Evolutionary conservation across 495 filamentous ascomycete genomes (phyloP).

Genomic region (Hypoxylon fuscum): DNA sequence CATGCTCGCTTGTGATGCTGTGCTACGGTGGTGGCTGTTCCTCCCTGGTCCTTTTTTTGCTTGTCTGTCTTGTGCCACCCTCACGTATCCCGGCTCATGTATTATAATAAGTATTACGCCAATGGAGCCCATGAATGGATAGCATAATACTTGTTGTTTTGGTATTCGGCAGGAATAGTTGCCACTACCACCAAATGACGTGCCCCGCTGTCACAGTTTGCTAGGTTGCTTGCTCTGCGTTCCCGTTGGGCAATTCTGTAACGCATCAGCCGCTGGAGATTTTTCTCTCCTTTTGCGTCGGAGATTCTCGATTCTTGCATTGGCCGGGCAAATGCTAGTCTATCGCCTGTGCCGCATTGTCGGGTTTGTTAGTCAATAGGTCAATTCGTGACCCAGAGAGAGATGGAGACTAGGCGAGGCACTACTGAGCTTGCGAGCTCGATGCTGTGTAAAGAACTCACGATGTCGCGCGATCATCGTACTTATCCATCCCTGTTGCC

Average conservation of each 20-base stretch:
- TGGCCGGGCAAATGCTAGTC: slow-evolving; percentile 13
- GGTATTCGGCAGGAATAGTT: slow-evolving; percentile 17
- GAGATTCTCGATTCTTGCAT: slow-evolving; percentile 21
- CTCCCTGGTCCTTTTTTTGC: slow-evolving; percentile 23
- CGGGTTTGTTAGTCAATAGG: slow-evolving; percentile 27
- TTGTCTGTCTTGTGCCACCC: slow-evolving; percentile 27
- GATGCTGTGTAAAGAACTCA: slow-evolving; percentile 23
- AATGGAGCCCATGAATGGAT: slow-evolving; percentile 27
- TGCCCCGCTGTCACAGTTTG: slow-evolving; percentile 19
- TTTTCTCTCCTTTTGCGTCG: slow-evolving; percentile 15
- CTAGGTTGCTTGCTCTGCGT: slow-evolving; percentile 19
- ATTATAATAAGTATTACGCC: slow-evolving; percentile 21
- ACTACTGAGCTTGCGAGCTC: slow-evolving; percentile 18
- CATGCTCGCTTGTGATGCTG: slow-evolving; percentile 31
- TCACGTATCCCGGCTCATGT: slow-evolving; percentile 34
- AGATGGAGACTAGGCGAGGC: slow-evolving; percentile 16
- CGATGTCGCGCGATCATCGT: slow-evolving; percentile 31
- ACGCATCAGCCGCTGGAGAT: slow-evolving; percentile 31
- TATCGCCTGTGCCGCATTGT: slow-evolving; percentile 7
- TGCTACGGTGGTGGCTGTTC: slow-evolving; percentile 34
- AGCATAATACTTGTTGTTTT: slow-evolving; percentile 16
- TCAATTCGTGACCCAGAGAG: slow-evolving; percentile 3
- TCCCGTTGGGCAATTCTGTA: slow-evolving; percentile 27
- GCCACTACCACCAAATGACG: slow-evolving; percentile 38
- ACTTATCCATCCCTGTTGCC: slow-evolving; percentile 14